A percentile compares a stretch with the other conserved stretches of the same genome.
phyloP scores from a whole-genome alignment of 352 stramenopile species.

The Phytophthora constricta region DNA sequence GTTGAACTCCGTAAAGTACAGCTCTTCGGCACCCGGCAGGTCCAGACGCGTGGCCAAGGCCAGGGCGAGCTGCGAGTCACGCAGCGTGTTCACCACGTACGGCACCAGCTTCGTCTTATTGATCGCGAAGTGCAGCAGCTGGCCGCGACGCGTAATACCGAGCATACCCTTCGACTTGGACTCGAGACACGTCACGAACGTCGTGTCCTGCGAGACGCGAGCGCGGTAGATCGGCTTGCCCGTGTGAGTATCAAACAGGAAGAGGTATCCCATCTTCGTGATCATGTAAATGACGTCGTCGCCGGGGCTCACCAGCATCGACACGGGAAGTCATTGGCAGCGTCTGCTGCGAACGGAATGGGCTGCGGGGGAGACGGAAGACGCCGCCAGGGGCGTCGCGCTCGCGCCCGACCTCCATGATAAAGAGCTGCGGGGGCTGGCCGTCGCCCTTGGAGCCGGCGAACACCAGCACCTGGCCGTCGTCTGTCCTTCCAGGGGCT shows the following conservation, averaged over 20 bases:
- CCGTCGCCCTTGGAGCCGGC: constrained; percentile 84
- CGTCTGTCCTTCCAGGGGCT: constrained; percentile 94
- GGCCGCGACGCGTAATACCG: constrained; percentile 97
- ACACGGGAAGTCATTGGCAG: constrained; percentile 98
- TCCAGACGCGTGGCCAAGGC: constrained; percentile 96
- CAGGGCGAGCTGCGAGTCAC: constrained; percentile 96
- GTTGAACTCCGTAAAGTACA: constrained; percentile 99
- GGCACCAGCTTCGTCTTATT: constrained; percentile 98
- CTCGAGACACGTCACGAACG: constrained; percentile 95
- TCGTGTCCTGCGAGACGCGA: constrained; percentile 97
- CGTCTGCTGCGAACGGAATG: constrained; percentile 97
- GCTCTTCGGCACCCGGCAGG: constrained; percentile 97
- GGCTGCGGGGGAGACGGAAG: constrained; percentile 93
- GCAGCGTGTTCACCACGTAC: constrained; percentile 98
- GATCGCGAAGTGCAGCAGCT: constrained; percentile 97
- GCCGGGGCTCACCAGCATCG: constrained; percentile 92
- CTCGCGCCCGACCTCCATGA: constrained; percentile 99
- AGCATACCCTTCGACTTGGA: constrained; percentile 96
- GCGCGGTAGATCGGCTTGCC: constrained; percentile 98
- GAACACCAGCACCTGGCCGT: constrained; percentile 89
- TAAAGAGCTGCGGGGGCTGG: constrained; percentile 90
- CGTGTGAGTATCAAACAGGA: constrained; percentile 99
- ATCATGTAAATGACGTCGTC: constrained; percentile 99
- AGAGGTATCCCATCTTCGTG: constrained; percentile 99
- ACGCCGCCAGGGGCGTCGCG: constrained; percentile 94